Evolutionary conservation across 331 rosid species (phyloP).

Genomic region (Malus hybrid): DNA sequence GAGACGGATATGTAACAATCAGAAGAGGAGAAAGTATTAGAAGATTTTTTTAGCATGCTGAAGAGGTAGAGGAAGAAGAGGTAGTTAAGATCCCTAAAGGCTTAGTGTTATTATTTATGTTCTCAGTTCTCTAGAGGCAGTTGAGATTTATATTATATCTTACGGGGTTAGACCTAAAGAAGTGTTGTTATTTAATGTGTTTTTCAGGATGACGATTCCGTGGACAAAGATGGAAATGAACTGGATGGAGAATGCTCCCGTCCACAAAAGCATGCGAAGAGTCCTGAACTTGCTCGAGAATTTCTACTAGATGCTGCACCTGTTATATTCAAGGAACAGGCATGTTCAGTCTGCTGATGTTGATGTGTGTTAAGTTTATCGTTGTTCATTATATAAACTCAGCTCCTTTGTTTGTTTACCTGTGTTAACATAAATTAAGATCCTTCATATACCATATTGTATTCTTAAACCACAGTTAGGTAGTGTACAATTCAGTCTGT

Average conservation of each 20-base stretch:
- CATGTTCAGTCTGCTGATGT: constrained; percentile 25
- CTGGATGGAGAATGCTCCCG: constrained; percentile 98
- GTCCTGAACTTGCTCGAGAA: constrained; percentile 99
- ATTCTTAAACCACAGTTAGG: neutral
- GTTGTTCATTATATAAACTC: neutral
- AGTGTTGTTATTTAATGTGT: constrained; percentile 18
- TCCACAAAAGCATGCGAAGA: constrained; percentile 98
- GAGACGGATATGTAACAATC: constrained; percentile 84
- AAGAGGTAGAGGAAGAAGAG: constrained; percentile 99
- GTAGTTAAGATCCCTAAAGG: constrained; percentile 32
- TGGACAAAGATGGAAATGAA: constrained; percentile 91
- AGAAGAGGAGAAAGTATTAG: constrained; percentile 84
- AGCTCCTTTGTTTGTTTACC: neutral
- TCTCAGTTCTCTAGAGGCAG: constrained; percentile 13
- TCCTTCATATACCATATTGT: neutral
- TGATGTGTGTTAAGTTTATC: neutral
- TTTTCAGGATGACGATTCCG: constrained; percentile 79
- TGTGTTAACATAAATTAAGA: neutral
- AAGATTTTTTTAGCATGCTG: constrained; percentile 96
- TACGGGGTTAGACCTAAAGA: constrained; percentile 11
- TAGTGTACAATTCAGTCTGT: neutral
- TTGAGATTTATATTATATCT: constrained; percentile 3
- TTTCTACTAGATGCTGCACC: constrained; percentile 94
- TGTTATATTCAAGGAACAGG: constrained; percentile 97
- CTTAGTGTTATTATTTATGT: constrained; percentile 7